Base-by-base conservation (phyloP, 2,329 filamentous ascomycete species). In the Neofusicoccum parvum region DNA sequence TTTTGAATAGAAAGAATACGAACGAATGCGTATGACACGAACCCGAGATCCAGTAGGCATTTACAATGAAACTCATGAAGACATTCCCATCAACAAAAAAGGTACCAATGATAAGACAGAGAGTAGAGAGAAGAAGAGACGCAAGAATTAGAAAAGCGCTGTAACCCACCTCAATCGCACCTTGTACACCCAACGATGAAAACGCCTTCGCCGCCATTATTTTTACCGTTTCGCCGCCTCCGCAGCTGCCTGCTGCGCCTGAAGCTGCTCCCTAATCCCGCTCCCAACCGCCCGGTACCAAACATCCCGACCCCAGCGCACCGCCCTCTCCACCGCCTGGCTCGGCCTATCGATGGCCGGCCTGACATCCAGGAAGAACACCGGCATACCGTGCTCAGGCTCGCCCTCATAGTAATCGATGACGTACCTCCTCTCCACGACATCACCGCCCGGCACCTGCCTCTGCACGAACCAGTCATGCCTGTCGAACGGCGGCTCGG, bases 381-480 rank as follows among this genome's bases (percentile, higher is more conserved):
- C 93, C 2, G 95, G 94, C 75, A 97, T 92, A 37, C 94, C 95
- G 2, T 90, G 87, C 73, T 96, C 92, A 1, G 91, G 90, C 27
- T 89, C 88, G 5, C 89, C 94, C 39, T 90, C 90, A 79, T 98
- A 98, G 80, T 97, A 98, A 78, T 99, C 95, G 76, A 99, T 99
- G 65, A 99, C 88, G 77, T 99, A 99, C 72, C 95, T 88, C 51
- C 97, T 83, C 81, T 97, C 90, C 75, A 89, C 90, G 72, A 82
- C 84, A 66, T 88, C 76, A 34, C 91, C 92, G 63, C 88, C 83
- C 5, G 83, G 80, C 56, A 86, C 79, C 39, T 90, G 85, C 68
- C 95, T 86, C 69, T 91, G 86, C 48, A 99, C 91, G 75, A 90
- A 98, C 95, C 95, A 99, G 77, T 99, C 95, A 76, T 99, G 95